Conservation (phyloP, 2,329 filamentous ascomycete genomes). For the Xylariaceae sp. region DNA sequence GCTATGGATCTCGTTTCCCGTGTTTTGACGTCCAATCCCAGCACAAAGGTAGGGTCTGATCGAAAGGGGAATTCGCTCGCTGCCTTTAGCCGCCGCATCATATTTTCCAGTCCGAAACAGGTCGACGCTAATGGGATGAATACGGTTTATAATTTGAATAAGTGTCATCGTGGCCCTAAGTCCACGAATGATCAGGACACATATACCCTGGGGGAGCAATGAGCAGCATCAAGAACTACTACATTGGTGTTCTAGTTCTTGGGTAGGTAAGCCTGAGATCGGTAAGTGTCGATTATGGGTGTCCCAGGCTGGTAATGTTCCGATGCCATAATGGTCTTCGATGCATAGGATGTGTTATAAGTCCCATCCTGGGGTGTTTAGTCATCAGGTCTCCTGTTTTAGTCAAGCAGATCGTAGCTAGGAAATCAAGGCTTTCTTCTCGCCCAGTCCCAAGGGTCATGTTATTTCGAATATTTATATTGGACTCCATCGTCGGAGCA, state of each 20-base stretch:
- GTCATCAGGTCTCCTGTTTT: neutral
- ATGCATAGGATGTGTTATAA: constrained; percentile 7
- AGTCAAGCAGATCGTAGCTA: neutral
- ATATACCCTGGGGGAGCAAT: constrained; percentile 8
- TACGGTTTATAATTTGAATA: constrained; percentile 1
- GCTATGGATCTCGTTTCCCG: neutral
- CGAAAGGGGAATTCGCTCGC: constrained; percentile 2
- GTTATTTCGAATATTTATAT: neutral
- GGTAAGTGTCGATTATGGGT: constrained; percentile 8
- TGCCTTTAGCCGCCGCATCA: constrained; percentile 8
- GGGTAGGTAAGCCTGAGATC: neutral
- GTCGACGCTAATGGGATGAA: constrained; percentile 2
- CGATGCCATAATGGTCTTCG: neutral
- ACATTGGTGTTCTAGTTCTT: neutral
- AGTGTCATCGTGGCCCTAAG: constrained; percentile 2
- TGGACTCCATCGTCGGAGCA: neutral
- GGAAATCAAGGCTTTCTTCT: neutral
- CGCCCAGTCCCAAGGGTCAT: neutral
- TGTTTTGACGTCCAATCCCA: neutral
- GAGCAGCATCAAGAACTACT: neutral
- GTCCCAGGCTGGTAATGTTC: constrained; percentile 3
- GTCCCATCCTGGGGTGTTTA: constrained; percentile 19
- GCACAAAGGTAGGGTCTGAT: constrained; percentile 1
- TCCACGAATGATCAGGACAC: constrained; percentile 8
- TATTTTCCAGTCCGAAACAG: constrained; percentile 1